Evolutionary conservation across 169 alveolate species (phyloP), one percentile per base, ranked within the genome.

Genomic region (Plasmodium ovale): DNA sequence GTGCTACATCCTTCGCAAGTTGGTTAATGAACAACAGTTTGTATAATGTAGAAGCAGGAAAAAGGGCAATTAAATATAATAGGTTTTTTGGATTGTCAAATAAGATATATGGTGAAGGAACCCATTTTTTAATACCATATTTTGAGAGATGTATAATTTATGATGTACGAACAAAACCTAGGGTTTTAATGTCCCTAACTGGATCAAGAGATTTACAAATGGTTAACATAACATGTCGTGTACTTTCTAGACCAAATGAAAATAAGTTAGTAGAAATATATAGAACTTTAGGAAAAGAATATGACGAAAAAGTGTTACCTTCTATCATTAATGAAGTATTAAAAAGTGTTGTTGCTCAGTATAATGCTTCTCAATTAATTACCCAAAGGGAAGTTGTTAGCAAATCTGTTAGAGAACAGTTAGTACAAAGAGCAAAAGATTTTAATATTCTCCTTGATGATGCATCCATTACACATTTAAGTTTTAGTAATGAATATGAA

Each of bases 251-350:
- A 72, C 99, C 99, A 14, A 95, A 96, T 53, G 94, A 92, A 60
- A 92, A 95, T n/a, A 92, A 93, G 25, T 94, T 97, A n/a, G 91
- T 92, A 25, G 97, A 95, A 5, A 89, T 97, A 23, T 97, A 97
- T 87, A 87, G 95, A 54, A 84, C 94, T 9, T 68, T 95, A 74
- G 99, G 99, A 27, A 93, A 87, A 62, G 99, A 98, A 92, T 97
- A 98, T 95, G 99, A 98, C 91, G 98, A 97, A 89, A 97, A 97
- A 92, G 99, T 98, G 23, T 95, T 98, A 42, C 99, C 99, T 0
- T 98, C 99, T 7, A 97, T 98, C 68, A 98, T 97, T 73, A 98
- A 98, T 88, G 99, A 98, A 94, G 99, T 98, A 25, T 88, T 98
- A 79, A 97, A 97, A 94, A 94, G 98, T 67, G 99, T 97, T 31